Evolutionary conservation across 768 basidiomycete genomes (phyloP), one percentile per base, ranked within the genome.

Genomic region (Rhizopogon vinicolor): DNA sequence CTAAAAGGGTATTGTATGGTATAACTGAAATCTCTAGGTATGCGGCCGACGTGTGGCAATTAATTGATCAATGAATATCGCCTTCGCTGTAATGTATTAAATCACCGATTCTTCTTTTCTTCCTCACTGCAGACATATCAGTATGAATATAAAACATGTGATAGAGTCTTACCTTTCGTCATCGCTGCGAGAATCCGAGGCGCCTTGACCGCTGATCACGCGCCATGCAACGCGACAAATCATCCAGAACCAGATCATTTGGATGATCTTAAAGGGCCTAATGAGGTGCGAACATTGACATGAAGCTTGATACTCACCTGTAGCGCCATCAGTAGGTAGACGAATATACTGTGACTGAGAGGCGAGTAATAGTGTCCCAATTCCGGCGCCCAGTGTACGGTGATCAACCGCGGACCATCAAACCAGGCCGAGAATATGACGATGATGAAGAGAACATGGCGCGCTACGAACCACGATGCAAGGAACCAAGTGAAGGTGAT

Each of bases 401-500:
- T 70, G 25, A 91, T 68, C 19, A 82, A 63, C 0, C 58, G 64
- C 2, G 80, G 78, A 1, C 73, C 63, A 53, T 91, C 85, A 57
- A 75, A 65, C 54, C 78, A 76, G 13, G 78, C 70, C 9, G 86
- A 87, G 56, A 77, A 74, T 60, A 97, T 86, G 58, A 87, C 83
- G 52, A 85, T 67, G 43, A 82, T 65, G 75, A 94, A 95, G 13
- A 95, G 77, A 60, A 91, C 70, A 65, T 98, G 93, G 44, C 97
- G 85, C 2, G 95, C 94, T 28, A 92, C 66, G 58, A 97, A 76
- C 97, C 97, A 99, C 9, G 89, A 89, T 19, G 94, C 51, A 64
- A 98, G 79, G 77, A 96, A 99, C 59, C 80, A 63, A 31, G 75
- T 89, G 65, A 99, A 98, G 0, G 82, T 79, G 25, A 73, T 62